phyloP scores from a whole-genome alignment of 169 alveolate species.

The Perkinsus olseni region DNA sequence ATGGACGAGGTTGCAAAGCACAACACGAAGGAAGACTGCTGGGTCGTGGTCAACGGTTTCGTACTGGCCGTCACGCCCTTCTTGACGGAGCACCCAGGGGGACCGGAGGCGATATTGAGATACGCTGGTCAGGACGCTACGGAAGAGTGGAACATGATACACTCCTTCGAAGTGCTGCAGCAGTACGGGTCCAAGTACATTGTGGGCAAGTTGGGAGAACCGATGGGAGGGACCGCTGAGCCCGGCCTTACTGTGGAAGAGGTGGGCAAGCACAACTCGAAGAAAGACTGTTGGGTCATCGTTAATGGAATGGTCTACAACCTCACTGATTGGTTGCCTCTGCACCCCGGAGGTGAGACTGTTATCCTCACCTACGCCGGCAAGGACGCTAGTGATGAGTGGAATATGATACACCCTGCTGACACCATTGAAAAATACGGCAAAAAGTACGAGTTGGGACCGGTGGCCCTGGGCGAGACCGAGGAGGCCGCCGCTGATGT shows the following conservation, averaged over 20 bases:
- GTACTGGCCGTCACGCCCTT: constrained; percentile 53
- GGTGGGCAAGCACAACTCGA: constrained; percentile 40
- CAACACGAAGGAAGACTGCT: constrained; percentile 40
- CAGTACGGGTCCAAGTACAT: background rate
- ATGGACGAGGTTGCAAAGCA: constrained; percentile 42
- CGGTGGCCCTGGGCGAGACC: background rate
- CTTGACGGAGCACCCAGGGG: constrained; percentile 57
- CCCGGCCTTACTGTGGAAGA: constrained; percentile 3
- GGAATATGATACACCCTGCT: constrained; percentile 9
- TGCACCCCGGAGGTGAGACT: constrained; percentile 54
- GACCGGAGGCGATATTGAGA: constrained; percentile 37
- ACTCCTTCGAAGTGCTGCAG: background rate
- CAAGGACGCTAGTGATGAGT: constrained; percentile 17
- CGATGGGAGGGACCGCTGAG: background rate
- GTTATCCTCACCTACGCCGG: constrained; percentile 41
- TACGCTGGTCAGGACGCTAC: constrained; percentile 39
- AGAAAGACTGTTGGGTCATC: constrained; percentile 40
- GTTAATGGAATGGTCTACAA: constrained; percentile 43
- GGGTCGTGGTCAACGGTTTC: constrained; percentile 52
- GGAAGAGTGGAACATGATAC: background rate
- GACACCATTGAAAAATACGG: background rate
- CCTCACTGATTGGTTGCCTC: constrained; percentile 38
- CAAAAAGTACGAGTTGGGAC: background rate
- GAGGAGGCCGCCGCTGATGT: background rate
- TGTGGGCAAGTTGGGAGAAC: background rate